phyloP scores from a whole-genome alignment of 805 yeast species.

The Kregervanrija pseudodelftensis region DNA sequence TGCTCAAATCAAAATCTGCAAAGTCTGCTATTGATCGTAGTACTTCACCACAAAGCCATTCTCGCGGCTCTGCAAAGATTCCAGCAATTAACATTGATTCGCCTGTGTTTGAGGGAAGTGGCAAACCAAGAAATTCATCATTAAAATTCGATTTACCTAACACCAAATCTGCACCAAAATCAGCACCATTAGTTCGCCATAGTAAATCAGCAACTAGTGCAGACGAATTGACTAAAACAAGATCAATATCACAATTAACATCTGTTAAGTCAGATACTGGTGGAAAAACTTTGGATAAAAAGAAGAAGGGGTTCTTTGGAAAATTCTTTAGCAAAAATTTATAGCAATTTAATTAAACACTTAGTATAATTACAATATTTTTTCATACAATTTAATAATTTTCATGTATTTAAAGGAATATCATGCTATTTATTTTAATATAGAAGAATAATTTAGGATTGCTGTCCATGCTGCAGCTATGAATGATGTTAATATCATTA shows the following conservation, averaged over 20 bases:
- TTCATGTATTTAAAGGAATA: too few species aligned
- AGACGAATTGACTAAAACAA: too few species aligned
- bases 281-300: slow-evolving; percentile 3
- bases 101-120: slow-evolving; percentile 9
- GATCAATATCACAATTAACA: too few species aligned
- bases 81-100: slow-evolving; percentile 13
- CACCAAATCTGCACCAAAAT: too few species aligned
- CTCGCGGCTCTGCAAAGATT: not conserved
- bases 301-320: slow-evolving; percentile 15
- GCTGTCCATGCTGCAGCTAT: too few species aligned
- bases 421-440: too few species aligned
- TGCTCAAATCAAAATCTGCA: not conserved
- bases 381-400: too few species aligned
- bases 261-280: slow-evolving; percentile 1
- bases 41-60: too few species aligned
- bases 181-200: too few species aligned
- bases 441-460: too few species aligned
- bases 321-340: slow-evolving; percentile 12
- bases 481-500: not conserved
- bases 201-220: too few species aligned
- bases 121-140: slow-evolving; percentile 16
- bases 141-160: slow-evolving; percentile 11
- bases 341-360: not conserved
- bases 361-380: too few species aligned
- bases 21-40: not conserved